Percentiles rank a stretch among this genome's conserved stretches.
phyloP scores from a whole-genome alignment of 2,329 filamentous ascomycete species.

The Aspergillus ibericus region DNA sequence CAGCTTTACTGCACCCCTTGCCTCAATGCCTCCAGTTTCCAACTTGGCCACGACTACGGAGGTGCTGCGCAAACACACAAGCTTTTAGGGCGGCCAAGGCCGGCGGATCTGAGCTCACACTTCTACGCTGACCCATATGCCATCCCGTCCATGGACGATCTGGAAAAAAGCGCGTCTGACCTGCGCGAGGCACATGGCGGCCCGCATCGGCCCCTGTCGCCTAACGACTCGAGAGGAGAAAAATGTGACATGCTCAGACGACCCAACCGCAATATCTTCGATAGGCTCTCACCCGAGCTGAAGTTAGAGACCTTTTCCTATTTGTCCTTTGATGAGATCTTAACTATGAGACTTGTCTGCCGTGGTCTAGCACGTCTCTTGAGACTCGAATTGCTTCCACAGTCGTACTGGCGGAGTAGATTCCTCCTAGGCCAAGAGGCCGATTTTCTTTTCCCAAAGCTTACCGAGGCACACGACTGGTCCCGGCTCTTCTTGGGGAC shows the following conservation, averaged over 20 bases:
- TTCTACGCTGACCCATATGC: constrained; percentile 12
- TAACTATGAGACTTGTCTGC: constrained; percentile 1
- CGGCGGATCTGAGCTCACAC: neutral
- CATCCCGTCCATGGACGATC: neutral
- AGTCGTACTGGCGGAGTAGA: constrained; percentile 15
- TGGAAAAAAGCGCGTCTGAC: neutral
- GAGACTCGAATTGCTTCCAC: constrained; percentile 3
- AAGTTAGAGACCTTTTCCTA: constrained; percentile 7
- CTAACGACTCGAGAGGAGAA: too few relatives aligned
- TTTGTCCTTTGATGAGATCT: constrained; percentile 1
- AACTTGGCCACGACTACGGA: constrained; percentile 17
- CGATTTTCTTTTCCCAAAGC: constrained; percentile 16
- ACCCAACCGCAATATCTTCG: neutral
- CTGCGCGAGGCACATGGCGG: too few relatives aligned
- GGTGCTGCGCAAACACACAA: constrained; percentile 9
- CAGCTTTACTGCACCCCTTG: constrained; percentile 14
- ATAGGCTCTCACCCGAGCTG: constrained; percentile 4
- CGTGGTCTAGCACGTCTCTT: neutral
- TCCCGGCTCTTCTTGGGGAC: constrained; percentile 9
- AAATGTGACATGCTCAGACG: too few relatives aligned
- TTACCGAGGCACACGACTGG: constrained; percentile 9
- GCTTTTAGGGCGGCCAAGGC: neutral
- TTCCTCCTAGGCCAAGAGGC: constrained; percentile 13
- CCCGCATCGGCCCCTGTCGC: too few relatives aligned
- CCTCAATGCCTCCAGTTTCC: constrained; percentile 1